Evolutionary conservation across 2,329 filamentous ascomycete genomes (phyloP).

Genomic region (Clarireedia sp.): DNA sequence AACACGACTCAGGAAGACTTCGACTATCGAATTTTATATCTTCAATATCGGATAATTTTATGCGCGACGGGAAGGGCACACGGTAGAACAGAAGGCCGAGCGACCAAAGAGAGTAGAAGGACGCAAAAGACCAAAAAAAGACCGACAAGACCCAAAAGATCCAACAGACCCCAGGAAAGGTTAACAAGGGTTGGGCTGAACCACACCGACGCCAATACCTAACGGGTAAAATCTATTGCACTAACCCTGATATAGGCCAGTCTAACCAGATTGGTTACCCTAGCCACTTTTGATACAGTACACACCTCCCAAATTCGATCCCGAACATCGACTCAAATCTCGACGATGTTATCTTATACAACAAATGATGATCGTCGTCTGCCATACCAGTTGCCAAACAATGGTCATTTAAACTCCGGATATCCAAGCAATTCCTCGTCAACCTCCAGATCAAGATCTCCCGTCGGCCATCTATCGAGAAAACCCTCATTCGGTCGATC

Average conservation of each 20-base stretch:
- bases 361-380: slow-evolving; percentile 8
- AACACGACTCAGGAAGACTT: no score
- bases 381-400: neutral
- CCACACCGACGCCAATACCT: neutral
- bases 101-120: no score
- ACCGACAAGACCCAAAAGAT: neutral
- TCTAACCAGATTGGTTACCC: slow-evolving; percentile 4
- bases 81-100: no score
- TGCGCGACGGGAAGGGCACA: no score
- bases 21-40: no score
- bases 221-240: neutral
- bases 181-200: neutral
- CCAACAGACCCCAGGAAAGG: neutral
- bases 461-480: neutral
- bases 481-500: slow-evolving; percentile 5
- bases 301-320: slow-evolving; percentile 1
- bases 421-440: neutral
- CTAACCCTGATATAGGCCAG: neutral
- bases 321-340: slow-evolving; percentile 4
- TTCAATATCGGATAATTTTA: no score
- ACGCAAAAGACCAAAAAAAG: neutral
- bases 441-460: slow-evolving; percentile 1
- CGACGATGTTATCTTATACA: slow-evolving; percentile 11
- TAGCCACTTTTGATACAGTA: slow-evolving; percentile 7
- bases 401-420: neutral